These are phyloP conservation scores for Prunella vulgaris DNA, from an alignment of 257 asterid genomes.

Conservation along the genomic window DNA sequence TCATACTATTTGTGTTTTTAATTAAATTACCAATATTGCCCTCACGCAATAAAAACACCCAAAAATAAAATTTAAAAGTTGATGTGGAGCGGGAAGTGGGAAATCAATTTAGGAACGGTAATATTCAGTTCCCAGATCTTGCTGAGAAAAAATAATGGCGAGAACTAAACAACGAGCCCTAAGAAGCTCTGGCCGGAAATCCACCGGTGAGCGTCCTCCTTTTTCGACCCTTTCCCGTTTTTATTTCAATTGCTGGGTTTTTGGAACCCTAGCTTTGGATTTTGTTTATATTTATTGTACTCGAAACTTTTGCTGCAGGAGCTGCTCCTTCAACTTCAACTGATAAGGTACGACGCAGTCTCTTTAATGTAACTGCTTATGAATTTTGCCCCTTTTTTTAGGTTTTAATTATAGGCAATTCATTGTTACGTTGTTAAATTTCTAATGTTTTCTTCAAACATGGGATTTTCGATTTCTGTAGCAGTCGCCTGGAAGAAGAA, in stretches of 20 bases:
- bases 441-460: not conserved
- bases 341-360: conserved; percentile 16
- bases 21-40: not conserved
- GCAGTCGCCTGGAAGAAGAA: conserved; percentile 34
- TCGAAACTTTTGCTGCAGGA: conserved; percentile 33
- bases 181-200: conserved; percentile 13
- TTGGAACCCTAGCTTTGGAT: conserved; percentile 35
- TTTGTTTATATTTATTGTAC: not conserved
- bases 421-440: not conserved
- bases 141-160: conserved; percentile 42
- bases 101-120: not conserved
- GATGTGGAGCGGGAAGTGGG: conserved; percentile 44
- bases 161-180: conserved; percentile 48
- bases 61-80: not conserved
- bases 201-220: conserved; percentile 30
- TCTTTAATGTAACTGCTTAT: not conserved
- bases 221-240: not conserved
- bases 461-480: conserved; percentile 14
- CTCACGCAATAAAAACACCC: not conserved
- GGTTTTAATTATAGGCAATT: not conserved
- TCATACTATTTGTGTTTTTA: too few relatives aligned
- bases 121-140: not conserved
- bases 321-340: conserved; percentile 34
- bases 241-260: not conserved
- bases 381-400: not conserved